phyloP scores from a whole-genome alignment of 352 stramenopile species.

The Phytophthora citricola region DNA sequence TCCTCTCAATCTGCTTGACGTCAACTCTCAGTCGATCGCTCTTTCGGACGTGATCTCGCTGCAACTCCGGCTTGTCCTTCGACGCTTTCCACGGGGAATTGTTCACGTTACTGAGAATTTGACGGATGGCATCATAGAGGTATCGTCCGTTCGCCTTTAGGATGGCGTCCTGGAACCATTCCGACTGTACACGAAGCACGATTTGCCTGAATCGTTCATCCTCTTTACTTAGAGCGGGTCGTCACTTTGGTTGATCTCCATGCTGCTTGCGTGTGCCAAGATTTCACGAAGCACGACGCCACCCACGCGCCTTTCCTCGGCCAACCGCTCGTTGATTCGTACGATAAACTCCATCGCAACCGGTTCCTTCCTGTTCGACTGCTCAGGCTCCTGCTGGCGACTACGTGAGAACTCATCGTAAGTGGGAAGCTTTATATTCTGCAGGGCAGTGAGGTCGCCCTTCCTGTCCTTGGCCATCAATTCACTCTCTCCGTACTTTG shows the following conservation, averaged over 20 bases:
- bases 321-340: conserved; percentile 42
- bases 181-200: conserved; percentile 38
- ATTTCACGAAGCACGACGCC: conserved; percentile 42
- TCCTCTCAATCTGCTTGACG: conserved; percentile 20
- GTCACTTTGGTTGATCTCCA: conserved; percentile 24
- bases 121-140: conserved; percentile 42
- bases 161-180: conserved; percentile 51
- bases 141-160: conserved; percentile 39
- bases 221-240: conserved; percentile 8
- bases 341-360: conserved; percentile 47
- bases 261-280: conserved; percentile 33
- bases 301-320: conserved; percentile 35
- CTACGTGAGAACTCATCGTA: conserved; percentile 33
- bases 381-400: conserved; percentile 13
- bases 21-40: conserved; percentile 9
- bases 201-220: conserved; percentile 38
- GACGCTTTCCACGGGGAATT: conserved; percentile 29
- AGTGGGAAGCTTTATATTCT: conserved; percentile 43
- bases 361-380: conserved; percentile 16
- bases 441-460: conserved; percentile 36
- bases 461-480: conserved; percentile 42
- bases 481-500: conserved; percentile 46
- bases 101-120: conserved; percentile 26
- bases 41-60: conserved; percentile 7
- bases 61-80: conserved; percentile 34